A percentile compares a stretch with the other conserved stretches of the same genome.
Conservation (phyloP, 345 rosid species). For the Hypericum androsaemum region DNA sequence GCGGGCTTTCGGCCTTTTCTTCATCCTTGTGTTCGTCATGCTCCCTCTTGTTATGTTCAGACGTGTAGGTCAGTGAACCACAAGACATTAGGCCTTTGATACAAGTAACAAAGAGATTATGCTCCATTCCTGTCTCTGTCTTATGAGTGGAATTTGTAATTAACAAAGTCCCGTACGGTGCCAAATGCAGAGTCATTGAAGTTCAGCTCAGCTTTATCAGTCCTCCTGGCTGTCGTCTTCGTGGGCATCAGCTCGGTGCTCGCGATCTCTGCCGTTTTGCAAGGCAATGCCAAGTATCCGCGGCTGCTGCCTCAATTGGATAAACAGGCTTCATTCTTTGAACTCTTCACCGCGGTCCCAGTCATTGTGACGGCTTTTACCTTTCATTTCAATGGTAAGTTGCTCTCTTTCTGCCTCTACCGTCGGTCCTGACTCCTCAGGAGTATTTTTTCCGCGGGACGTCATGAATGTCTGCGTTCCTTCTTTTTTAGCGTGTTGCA, state of each 20-base stretch:
- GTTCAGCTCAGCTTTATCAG: conserved; percentile 53
- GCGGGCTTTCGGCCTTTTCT: conserved; percentile 45
- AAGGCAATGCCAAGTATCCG: conserved; percentile 56
- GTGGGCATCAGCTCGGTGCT: conserved; percentile 55
- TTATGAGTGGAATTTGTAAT: conserved; percentile 8
- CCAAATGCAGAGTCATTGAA: conserved; percentile 46
- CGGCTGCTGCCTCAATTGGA: conserved; percentile 51
- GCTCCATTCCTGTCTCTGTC: not conserved
- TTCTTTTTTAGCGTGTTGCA: not conserved
- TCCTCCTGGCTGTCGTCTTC: conserved; percentile 62
- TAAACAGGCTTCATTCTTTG: conserved; percentile 40
- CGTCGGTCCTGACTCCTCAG: not conserved
- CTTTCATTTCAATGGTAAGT: conserved; percentile 79
- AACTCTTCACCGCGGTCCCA: conserved; percentile 82
- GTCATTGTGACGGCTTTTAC: conserved; percentile 88
- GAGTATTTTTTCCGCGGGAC: no score
- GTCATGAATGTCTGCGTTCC: not conserved
- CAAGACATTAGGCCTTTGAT: no score
- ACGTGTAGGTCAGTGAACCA: conserved; percentile 44
- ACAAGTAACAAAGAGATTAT: not conserved
- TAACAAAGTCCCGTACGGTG: conserved; percentile 4
- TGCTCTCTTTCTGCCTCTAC: not conserved
- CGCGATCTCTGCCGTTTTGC: conserved; percentile 48
- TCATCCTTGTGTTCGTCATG: conserved; percentile 44
- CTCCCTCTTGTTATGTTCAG: conserved; percentile 52